These are phyloP conservation scores for Panicum hallii DNA, from an alignment of 202 grass and related monocot species.

Conservation along the genomic window DNA sequence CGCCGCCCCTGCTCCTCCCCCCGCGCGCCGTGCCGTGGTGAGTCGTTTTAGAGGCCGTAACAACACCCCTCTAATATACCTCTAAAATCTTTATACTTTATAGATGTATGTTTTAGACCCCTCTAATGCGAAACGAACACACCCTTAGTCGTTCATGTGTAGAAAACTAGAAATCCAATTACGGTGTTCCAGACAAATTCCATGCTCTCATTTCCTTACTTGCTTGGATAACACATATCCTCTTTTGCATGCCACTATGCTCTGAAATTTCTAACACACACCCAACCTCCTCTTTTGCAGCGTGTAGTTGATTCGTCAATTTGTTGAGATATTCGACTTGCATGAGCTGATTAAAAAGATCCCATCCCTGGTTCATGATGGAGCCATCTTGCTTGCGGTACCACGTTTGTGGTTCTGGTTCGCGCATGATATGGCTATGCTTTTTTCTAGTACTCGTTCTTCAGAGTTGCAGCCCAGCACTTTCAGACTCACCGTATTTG, in stretches of 20 bases:
- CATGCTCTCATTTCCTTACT: background rate
- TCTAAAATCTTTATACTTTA: too few species aligned
- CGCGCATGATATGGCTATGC: slow-evolving; percentile 51
- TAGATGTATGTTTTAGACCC: too few species aligned
- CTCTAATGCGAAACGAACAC: too few species aligned
- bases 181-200: background rate
- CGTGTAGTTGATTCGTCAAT: background rate
- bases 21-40: too few species aligned
- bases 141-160: too few species aligned
- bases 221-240: background rate
- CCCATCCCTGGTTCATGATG: slow-evolving; percentile 53
- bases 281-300: slow-evolving; percentile 37
- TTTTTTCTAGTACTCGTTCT: slow-evolving; percentile 63
- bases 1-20: too few species aligned
- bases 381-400: slow-evolving; percentile 45
- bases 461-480: slow-evolving; percentile 48
- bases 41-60: too few species aligned
- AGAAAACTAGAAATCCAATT: background rate
- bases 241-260: background rate
- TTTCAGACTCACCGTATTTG: slow-evolving; percentile 72
- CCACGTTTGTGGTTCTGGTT: slow-evolving; percentile 40
- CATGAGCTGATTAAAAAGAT: slow-evolving; percentile 45
- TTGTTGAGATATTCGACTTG: slow-evolving; percentile 19
- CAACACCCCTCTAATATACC: too few species aligned
- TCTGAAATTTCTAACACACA: background rate